Evolutionary conservation across 805 yeast genomes (phyloP), one percentile per base, ranked within the genome.

Genomic region (Wickerhamia fluorescens): DNA sequence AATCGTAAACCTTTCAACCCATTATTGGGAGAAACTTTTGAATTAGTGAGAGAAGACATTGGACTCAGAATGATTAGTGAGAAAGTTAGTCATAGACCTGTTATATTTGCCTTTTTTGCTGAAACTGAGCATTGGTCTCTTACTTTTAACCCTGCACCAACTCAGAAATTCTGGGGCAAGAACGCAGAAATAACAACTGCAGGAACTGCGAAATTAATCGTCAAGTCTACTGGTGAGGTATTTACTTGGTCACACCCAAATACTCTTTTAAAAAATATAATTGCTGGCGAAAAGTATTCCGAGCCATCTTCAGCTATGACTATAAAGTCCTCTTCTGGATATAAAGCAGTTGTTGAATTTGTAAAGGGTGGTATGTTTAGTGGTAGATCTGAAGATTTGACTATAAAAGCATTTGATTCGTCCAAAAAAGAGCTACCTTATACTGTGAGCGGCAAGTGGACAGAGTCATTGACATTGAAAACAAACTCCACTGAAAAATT

Each of bases 81-180:
- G 51, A 92, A 92, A 49, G 94, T 92, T 12, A 56, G 74, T 17
- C 98, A 92, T 46, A 73, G 84, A 33, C 98, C 98, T 2, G 78
- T 79, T 10, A 73, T 88, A 2, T 75, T 87, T 60, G 96, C 96
- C 1, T 63, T 79, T 14, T 78, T 74, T 50, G 83, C 75, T 4
- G 96, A 89, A 34, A 67, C 83, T 14, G 51, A 58, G 6, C 56
- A 68, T 14, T 92, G 97, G 97, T 74, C 71, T 28, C 49, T 75
- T 23, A 63, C 67, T 21, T 78, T 74, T 39, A 64, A 74, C n/a
- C 69, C 82, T 3, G 59, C 75, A 15, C 95, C 95, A 0, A 71
- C 71, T 14, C 96, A 88, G 45, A 86, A 87, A 51, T 84, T 85
- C 45, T 89, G 96, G 94, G 96, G 97, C 28, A 92, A 89, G 57